phyloP scores from a whole-genome alignment of 148 eudicot genomes.

The Spergularia marina region DNA sequence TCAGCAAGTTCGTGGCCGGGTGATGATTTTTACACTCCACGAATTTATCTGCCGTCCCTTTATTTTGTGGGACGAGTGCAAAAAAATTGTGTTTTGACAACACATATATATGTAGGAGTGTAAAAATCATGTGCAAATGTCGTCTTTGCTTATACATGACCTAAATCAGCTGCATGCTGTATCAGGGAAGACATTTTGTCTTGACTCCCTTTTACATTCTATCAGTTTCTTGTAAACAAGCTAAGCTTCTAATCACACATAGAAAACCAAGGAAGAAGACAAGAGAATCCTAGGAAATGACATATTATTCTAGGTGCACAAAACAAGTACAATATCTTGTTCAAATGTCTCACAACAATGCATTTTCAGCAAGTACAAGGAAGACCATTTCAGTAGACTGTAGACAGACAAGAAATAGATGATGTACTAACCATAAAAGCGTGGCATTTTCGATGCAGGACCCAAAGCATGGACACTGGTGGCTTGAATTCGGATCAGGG shows the following conservation, averaged over 20 bases:
- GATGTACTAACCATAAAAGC: neutral
- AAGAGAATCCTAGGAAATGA: neutral
- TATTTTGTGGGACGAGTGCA: no score
- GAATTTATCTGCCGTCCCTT: no score
- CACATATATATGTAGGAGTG: neutral
- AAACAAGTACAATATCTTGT: neutral
- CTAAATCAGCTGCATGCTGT: no score
- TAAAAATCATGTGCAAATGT: neutral
- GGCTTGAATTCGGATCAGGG: constrained; percentile 87
- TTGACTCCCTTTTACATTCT: no score
- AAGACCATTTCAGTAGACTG: neutral
- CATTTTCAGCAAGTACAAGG: constrained; percentile 9
- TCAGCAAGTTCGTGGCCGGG: no score
- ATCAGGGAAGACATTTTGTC: no score
- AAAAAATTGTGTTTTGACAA: no score
- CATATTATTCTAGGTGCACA: neutral
- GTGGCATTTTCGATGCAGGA: constrained; percentile 47
- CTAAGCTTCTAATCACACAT: no score
- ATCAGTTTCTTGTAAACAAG: no score
- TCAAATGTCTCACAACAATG: neutral
- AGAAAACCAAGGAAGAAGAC: neutral
- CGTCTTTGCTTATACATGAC: no score
- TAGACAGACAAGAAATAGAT: neutral
- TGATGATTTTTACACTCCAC: no score
- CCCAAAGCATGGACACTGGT: constrained; percentile 97